These are phyloP conservation scores for Pleurotus ostreatus DNA, from an alignment of 768 basidiomycete genomes.

Conservation along the genomic window DNA sequence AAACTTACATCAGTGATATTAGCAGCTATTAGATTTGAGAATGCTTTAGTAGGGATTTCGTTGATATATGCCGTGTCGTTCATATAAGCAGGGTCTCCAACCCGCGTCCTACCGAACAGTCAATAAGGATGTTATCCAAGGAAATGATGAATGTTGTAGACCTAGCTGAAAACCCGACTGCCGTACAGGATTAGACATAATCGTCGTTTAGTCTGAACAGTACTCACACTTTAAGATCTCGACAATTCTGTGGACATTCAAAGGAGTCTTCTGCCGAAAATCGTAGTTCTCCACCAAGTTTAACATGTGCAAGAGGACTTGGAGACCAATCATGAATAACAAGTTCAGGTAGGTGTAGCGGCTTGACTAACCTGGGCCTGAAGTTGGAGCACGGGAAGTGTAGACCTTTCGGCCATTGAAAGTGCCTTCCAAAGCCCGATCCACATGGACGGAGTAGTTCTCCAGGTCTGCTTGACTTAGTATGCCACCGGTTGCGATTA, in stretches of 20 bases:
- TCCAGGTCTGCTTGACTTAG: conserved; percentile 71
- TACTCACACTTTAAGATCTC: conserved; percentile 71
- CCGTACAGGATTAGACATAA: background rate
- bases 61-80: conserved; percentile 52
- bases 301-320: conserved; percentile 86
- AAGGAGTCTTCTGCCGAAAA: conserved; percentile 39
- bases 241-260: conserved; percentile 75
- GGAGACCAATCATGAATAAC: background rate
- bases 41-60: conserved; percentile 67
- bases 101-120: conserved; percentile 54
- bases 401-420: conserved; percentile 80
- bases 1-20: conserved; percentile 80
- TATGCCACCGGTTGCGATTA: conserved; percentile 72
- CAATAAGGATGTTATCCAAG: background rate
- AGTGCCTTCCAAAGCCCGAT: conserved; percentile 70
- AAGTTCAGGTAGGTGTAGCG: background rate
- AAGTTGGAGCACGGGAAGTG: conserved; percentile 80
- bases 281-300: conserved; percentile 82
- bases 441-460: conserved; percentile 63
- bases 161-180: conserved; percentile 47
- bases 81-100: conserved; percentile 75
- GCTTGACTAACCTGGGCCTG: conserved; percentile 56
- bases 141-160: conserved; percentile 14
- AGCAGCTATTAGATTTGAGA: conserved; percentile 50
- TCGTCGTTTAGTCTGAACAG: background rate